Evolutionary conservation across 345 rosid species (phyloP), one percentile per base, ranked within the genome.

Genomic region (Capsella bursapastoris): DNA sequence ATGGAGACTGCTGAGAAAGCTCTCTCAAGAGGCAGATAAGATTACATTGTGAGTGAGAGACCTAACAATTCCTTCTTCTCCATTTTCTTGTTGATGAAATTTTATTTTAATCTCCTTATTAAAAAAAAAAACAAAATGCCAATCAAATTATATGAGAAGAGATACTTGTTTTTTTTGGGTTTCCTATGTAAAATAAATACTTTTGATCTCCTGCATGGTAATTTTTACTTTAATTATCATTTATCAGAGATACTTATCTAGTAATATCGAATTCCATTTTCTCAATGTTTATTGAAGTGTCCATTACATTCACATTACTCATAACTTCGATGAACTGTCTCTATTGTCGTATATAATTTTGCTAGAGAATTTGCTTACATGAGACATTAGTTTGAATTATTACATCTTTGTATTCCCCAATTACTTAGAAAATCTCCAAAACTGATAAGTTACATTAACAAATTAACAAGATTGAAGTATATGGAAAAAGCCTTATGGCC

Each of bases 1-100:
- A 82, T 91, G 90, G 96, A 87, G 75, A 88, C 93, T 22, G 97
- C 93, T 5, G 97, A 91, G 86, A 94, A 86, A 81, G 93, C 97
- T 25, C 83, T 91, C 11, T 65, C n/a, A 22, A 81, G 93, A 74
- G 96, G 96, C 55, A 85, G 93, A 84, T 92, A 27, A 75, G 41
- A 31, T 14, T 8, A 48, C 18, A 1, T 68, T 51, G 56, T 34
- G 35, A 1, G 25, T 32, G 37, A 34, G 37, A 67, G 74, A 25
- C 29, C 16, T 75, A 51, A 60, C 63, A 2, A 59, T 41, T 41
- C 57, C 66, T 15, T 48, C 37, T 74, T 57, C 72, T 49, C 3
- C 13, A 40, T 2, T 68, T 31, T 63, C 57, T 61, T 76, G 53
- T 74, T 60, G 4, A 57, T 50, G 68, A 41, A 12, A 29, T 13